Evolutionary conservation across 257 asterid species (phyloP).

Genomic region (Ballota nigra): DNA sequence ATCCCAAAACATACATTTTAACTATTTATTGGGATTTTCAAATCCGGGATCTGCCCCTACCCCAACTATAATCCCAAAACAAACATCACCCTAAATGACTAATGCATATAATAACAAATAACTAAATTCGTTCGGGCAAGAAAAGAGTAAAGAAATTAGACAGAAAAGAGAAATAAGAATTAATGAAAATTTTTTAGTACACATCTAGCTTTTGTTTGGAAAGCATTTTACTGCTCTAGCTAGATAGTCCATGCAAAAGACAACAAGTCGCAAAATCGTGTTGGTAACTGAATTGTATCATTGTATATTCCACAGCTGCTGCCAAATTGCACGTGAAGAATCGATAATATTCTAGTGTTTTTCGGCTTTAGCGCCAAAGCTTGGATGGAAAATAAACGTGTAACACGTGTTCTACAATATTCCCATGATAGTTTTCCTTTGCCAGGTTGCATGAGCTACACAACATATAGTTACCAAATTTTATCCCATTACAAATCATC

Average conservation of each 20-base stretch:
- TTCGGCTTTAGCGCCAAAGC: slow-evolving; percentile 2
- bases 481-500: background rate
- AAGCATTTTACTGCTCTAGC: background rate
- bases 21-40: too few species aligned
- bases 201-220: background rate
- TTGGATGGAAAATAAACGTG: background rate
- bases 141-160: background rate
- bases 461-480: background rate
- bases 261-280: background rate
- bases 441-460: background rate
- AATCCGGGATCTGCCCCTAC: too few species aligned
- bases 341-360: background rate
- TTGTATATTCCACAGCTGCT: background rate
- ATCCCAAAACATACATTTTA: too few species aligned
- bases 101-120: background rate
- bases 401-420: background rate
- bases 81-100: background rate
- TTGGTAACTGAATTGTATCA: background rate
- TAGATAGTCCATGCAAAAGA: background rate
- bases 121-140: background rate
- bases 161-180: background rate
- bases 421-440: background rate
- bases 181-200: background rate
- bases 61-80: too few species aligned
- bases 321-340: slow-evolving; percentile 20